Evolutionary conservation across 208 protist species (phyloP).

Genomic region (Acanthamoeba rhysodes): DNA sequence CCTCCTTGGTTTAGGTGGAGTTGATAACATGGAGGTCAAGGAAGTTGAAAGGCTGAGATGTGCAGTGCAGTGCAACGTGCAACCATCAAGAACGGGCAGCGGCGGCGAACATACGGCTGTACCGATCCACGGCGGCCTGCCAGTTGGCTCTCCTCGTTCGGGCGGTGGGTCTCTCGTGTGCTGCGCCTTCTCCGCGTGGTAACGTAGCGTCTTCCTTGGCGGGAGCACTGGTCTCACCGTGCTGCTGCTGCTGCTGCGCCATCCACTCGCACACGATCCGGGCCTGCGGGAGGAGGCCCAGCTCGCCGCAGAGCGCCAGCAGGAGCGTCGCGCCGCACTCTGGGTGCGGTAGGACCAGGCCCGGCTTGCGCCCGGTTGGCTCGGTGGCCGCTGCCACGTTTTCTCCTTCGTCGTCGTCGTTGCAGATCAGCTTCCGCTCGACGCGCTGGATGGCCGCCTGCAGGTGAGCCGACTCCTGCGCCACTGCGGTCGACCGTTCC

Average conservation of each 20-base stretch:
- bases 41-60: too few species aligned
- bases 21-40: too few species aligned
- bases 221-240: too few species aligned
- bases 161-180: background rate
- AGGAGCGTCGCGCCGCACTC: background rate
- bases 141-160: background rate
- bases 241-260: background rate
- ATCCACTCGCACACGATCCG: background rate
- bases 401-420: background rate
- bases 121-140: background rate
- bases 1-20: too few species aligned
- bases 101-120: background rate
- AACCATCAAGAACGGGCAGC: background rate
- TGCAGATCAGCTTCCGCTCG: background rate
- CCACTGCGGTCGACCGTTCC: background rate
- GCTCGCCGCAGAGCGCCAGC: constrained; percentile 2
- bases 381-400: background rate
- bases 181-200: background rate
- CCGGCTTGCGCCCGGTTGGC: background rate
- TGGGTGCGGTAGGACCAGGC: background rate
- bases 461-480: background rate
- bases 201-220: too few species aligned
- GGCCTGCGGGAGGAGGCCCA: background rate
- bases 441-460: background rate
- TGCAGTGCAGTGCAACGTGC: too few species aligned